These are phyloP conservation scores for Zoysia pacifica DNA, from an alignment of 176 grass and related monocot genomes.

Conservation along the genomic window DNA sequence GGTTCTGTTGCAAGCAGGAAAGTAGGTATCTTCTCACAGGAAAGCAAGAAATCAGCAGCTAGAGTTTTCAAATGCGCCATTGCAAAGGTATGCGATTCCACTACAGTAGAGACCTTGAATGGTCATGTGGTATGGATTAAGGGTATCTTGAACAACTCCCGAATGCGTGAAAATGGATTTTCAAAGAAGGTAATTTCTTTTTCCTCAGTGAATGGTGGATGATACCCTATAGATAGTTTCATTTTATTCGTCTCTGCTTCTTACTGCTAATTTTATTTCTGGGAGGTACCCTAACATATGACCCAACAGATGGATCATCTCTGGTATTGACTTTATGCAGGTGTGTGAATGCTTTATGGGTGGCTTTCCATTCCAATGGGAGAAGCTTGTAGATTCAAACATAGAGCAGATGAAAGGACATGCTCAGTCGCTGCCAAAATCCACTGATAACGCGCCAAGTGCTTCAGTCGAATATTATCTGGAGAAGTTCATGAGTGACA, in stretches of 20 bases:
- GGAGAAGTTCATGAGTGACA: background rate
- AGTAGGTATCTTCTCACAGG: background rate
- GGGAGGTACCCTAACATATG: conserved; percentile 22
- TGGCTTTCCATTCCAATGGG: conserved; percentile 38
- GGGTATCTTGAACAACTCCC: background rate
- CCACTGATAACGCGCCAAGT: background rate
- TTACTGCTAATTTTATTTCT: conserved; percentile 25
- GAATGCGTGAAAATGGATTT: background rate
- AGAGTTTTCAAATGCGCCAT: background rate
- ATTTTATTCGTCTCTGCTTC: conserved; percentile 6
- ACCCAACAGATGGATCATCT: background rate
- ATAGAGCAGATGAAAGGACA: conserved; percentile 3
- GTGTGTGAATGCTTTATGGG: conserved; percentile 21
- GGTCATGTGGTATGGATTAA: background rate
- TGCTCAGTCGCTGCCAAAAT: background rate
- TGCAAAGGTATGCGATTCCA: background rate
- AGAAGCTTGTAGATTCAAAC: conserved; percentile 9
- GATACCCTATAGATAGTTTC: background rate
- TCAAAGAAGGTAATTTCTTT: background rate
- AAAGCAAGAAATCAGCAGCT: background rate
- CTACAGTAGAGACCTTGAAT: background rate
- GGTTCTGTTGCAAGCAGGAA: background rate
- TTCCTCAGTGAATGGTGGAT: background rate
- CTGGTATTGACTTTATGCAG: conserved; percentile 39
- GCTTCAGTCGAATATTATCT: conserved; percentile 2